phyloP scores from a whole-genome alignment of 1,139 yeast species.

The Kodamaea fungicola region DNA sequence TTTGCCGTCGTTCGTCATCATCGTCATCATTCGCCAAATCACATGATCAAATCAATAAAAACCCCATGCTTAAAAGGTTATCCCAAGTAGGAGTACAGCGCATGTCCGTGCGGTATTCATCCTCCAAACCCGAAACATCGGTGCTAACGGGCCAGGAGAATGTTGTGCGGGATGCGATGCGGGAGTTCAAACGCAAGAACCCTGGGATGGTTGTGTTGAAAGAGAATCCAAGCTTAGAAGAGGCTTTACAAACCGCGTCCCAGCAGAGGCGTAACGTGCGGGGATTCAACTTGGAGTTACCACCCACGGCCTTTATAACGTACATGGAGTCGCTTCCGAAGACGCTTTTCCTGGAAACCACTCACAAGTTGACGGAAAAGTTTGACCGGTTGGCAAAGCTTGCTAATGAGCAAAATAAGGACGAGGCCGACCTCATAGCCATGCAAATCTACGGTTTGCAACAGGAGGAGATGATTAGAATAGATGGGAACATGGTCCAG shows the following conservation, averaged over 20 bases:
- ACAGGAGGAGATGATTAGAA: slow-evolving; percentile 6
- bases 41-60: too few species aligned
- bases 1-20: too few species aligned
- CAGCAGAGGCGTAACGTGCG: slow-evolving; percentile 6
- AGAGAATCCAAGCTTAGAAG: slow-evolving; percentile 6
- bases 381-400: slow-evolving; percentile 7
- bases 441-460: slow-evolving; percentile 7
- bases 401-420: slow-evolving; percentile 1
- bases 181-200: slow-evolving; percentile 5
- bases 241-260: slow-evolving; percentile 4
- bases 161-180: slow-evolving; percentile 2
- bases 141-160: background rate
- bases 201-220: slow-evolving; percentile 6
- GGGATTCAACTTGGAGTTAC: slow-evolving; percentile 7
- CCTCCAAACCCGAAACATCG: slow-evolving; percentile 5
- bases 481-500: slow-evolving; percentile 3
- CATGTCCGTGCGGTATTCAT: slow-evolving; percentile 1
- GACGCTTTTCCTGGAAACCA: slow-evolving; percentile 6
- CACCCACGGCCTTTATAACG: slow-evolving; percentile 5
- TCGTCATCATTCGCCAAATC: too few species aligned
- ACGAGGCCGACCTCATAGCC: slow-evolving; percentile 5
- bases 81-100: background rate
- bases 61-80: too few species aligned
- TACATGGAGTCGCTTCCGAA: background rate
- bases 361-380: slow-evolving; percentile 6